Conservation (phyloP, 148 eudicot genomes). For the Salicornia ramosissima region DNA sequence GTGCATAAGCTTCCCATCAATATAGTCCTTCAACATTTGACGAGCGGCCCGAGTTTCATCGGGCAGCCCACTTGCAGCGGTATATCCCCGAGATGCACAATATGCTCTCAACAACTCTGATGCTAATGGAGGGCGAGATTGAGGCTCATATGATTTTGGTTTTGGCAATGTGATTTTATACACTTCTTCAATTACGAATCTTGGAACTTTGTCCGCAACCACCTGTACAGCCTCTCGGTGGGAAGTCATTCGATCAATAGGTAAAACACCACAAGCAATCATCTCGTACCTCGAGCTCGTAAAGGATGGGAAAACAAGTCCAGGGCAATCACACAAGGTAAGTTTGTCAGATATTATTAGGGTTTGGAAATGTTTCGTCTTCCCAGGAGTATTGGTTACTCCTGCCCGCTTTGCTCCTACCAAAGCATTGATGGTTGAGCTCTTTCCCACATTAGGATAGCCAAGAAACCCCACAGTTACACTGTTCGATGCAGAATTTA, state of each 20-base stretch:
- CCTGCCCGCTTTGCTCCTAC: conserved; percentile 83
- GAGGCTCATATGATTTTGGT: conserved; percentile 84
- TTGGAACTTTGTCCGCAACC: conserved; percentile 70
- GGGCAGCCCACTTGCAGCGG: conserved; percentile 81
- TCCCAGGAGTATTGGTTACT: conserved; percentile 94
- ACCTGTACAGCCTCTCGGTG: conserved; percentile 93
- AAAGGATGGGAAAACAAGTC: conserved; percentile 92
- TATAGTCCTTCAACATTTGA: conserved; percentile 76
- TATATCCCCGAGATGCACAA: conserved; percentile 94
- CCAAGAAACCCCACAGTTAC: conserved; percentile 93
- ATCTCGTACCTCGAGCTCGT: conserved; percentile 97
- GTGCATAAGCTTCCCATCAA: conserved; percentile 89
- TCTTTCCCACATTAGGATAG: conserved; percentile 95
- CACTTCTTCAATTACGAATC: conserved; percentile 51
- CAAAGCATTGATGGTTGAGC: conserved; percentile 94
- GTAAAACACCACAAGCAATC: conserved; percentile 96
- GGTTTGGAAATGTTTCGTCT: conserved; percentile 97
- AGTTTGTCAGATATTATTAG: conserved; percentile 77
- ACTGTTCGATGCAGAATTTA: conserved; percentile 23
- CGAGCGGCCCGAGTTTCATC: conserved; percentile 93
- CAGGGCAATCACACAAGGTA: conserved; percentile 95
- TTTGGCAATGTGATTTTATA: conserved; percentile 77
- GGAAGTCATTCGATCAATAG: conserved; percentile 84
- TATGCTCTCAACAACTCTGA: conserved; percentile 79
- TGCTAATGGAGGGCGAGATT: conserved; percentile 72